Evolutionary conservation across 306 rosid genomes (phyloP), one percentile per base, ranked within the genome.

Genomic region (Sophora flavescens): DNA sequence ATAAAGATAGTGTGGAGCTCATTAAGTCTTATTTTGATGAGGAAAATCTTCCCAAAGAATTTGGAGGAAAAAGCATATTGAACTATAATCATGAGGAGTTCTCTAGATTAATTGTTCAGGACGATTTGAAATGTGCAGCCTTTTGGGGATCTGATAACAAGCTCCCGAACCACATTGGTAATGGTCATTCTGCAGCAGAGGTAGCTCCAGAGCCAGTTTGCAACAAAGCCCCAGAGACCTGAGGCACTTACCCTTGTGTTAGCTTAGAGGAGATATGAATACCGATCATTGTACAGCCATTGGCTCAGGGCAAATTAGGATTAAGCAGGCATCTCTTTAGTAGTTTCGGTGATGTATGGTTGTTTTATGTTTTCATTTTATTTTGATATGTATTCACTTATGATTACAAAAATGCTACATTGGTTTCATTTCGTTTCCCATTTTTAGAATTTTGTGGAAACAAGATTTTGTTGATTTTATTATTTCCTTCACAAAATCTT

Each of bases 21-120:
- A 95, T 90, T 97, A 84, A 72, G 69, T 89, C 93, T 3, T 86
- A 85, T 63, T 92, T 90, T 45, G 96, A 95, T 3, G 93, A 87
- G 86, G 93, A 92, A 56, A 95, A 95, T 80, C 97, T 92, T 69
- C 96, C 97, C 5, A 81, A 65, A 4, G 91, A 87, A 77, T 88
- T 89, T 72, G 97, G 97, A 78, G 97, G 97, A 66, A 88, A 85
- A 76, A 93, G 97, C 77, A 68, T 54, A 28, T 57, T 91, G 83
- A 76, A 79, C 32, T 92, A 94, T 72, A 83, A 90, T 82, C 91
- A 89, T 2, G 93, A 92, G 57, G 97, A 89, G 70, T 94, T 90
- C 80, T 84, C 96, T 0, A 85, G 54, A 78, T 32, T 86, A 82
- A 94, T 94, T 97, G 41, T 63, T 66, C 90, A 84, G 60, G 98